Conservation (phyloP, 495 filamentous ascomycete species). For the Friedmanniomyces simplex region DNA sequence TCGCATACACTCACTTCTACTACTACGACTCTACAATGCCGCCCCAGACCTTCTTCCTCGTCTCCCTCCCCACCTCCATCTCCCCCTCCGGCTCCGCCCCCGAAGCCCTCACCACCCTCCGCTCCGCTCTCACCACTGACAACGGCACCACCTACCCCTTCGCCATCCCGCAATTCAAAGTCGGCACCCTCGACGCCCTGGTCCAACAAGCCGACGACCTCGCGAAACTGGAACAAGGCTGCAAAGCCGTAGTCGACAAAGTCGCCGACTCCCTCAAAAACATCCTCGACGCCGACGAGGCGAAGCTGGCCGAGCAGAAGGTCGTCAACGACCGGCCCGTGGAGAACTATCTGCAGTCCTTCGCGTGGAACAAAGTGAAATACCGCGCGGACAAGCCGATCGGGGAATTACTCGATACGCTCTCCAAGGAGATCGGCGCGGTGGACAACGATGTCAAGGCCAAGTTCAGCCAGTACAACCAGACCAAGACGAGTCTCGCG, state of each 20-base stretch:
- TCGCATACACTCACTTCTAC: neutral
- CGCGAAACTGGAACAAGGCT: constrained; percentile 69
- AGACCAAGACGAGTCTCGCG: constrained; percentile 69
- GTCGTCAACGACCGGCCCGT: constrained; percentile 93
- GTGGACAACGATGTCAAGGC: constrained; percentile 90
- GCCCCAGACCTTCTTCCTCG: constrained; percentile 38
- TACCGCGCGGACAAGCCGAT: constrained; percentile 87
- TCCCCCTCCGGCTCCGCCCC: constrained; percentile 60
- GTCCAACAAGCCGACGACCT: constrained; percentile 95
- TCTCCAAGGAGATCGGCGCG: constrained; percentile 50
- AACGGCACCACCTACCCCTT: constrained; percentile 70
- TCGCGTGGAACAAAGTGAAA: constrained; percentile 93
- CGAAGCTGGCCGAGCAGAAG: constrained; percentile 75
- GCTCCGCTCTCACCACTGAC: constrained; percentile 59
- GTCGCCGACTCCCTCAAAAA: constrained; percentile 74
- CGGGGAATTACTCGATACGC: constrained; percentile 67
- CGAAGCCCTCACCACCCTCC: constrained; percentile 65
- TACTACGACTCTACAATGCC: constrained; percentile 39
- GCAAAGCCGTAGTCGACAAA: constrained; percentile 75
- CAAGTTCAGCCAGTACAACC: constrained; percentile 88
- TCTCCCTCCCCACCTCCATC: constrained; percentile 68
- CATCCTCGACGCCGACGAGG: constrained; percentile 73
- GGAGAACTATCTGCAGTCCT: constrained; percentile 80
- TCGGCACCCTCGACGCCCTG: constrained; percentile 90
- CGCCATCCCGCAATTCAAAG: constrained; percentile 86